Base-by-base conservation (phyloP, 2,329 filamentous ascomycete genomes). In the Ophidiomyces ophidiicola region DNA sequence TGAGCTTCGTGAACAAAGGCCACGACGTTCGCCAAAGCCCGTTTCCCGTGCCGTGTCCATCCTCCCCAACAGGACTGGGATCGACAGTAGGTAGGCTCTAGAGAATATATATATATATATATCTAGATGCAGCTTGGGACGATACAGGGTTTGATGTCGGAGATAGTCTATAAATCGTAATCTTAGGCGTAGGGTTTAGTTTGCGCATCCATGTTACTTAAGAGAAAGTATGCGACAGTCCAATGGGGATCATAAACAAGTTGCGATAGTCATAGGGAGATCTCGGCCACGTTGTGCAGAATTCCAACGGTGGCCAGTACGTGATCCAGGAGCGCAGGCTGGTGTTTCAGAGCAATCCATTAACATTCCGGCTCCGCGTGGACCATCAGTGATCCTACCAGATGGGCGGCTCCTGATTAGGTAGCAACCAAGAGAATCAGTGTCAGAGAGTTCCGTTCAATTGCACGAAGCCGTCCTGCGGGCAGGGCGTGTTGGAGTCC, bases 321-420 rank as follows among this genome's bases (percentile, higher is more conserved):
- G 4, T 50, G 47, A 32, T 64, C 58, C 25, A 76, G 53, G 18
- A 59, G 45, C 20, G 58, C 54, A 11, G 60, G 60, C 20, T 64
- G 56, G 4, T 50, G 44, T 21, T 60, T 57, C 25, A 76, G 48
- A 24, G 58, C 46, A 44, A 72, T 60, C 69, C 69, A 76, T n/a
- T n/a, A n/a, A n/a, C n/a, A n/a, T 49, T 74, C 69, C 6, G 59
- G 60, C 48, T 70, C 57, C 5, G 63, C 57, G 52, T 75, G 76
- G 14, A 76, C 72, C 71, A 76, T 72, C 44, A 75, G 53, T 3
- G 71, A 75, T 1, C 70, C 72, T 1, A 64, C 72, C 3, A 76
- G n/a, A n/a, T n/a, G n/a, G n/a, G n/a, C n/a, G n/a, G n/a, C n/a
- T n/a, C n/a, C n/a, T n/a, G n/a, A n/a, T n/a, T n/a, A n/a, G n/a